Percentiles rank a stretch among this genome's conserved stretches.
Conservation (phyloP, 257 asterid species). For the Solanum etuberosum region DNA sequence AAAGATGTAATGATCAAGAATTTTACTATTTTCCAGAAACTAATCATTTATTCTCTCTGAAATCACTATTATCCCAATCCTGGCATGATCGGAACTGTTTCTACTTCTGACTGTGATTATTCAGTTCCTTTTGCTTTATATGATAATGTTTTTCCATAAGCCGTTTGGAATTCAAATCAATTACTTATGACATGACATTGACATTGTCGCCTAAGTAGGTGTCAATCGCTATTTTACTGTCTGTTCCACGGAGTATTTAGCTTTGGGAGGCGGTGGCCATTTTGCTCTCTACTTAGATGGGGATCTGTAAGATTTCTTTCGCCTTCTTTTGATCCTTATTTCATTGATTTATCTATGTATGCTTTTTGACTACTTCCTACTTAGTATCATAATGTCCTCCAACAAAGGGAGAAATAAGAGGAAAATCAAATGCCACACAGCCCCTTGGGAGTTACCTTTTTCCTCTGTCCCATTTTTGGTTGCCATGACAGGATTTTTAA, state of each 20-base stretch:
- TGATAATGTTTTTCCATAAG: background rate
- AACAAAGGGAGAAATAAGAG: background rate
- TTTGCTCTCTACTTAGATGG: slow-evolving; percentile 86
- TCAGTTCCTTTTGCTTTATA: background rate
- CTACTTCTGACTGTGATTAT: background rate
- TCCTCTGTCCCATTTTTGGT: background rate
- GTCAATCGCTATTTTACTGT: slow-evolving; percentile 69
- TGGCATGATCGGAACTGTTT: background rate
- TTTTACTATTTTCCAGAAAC: background rate
- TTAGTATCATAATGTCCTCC: background rate
- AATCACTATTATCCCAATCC: background rate
- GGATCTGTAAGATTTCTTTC: slow-evolving; percentile 58
- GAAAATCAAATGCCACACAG: background rate
- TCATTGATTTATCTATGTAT: background rate
- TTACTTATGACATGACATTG: background rate
- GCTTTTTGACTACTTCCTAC: background rate
- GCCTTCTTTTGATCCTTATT: background rate
- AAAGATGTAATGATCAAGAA: background rate
- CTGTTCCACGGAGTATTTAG: slow-evolving; percentile 70
- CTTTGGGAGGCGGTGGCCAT: slow-evolving; percentile 93
- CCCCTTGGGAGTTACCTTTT: background rate
- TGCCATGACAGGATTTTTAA: background rate
- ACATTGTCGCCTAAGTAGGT: slow-evolving; percentile 31
- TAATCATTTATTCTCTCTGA: background rate
- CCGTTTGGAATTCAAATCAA: background rate